These are phyloP conservation scores for Podaxis sp. DNA, from an alignment of 768 basidiomycete genomes.

Conservation along the genomic window DNA sequence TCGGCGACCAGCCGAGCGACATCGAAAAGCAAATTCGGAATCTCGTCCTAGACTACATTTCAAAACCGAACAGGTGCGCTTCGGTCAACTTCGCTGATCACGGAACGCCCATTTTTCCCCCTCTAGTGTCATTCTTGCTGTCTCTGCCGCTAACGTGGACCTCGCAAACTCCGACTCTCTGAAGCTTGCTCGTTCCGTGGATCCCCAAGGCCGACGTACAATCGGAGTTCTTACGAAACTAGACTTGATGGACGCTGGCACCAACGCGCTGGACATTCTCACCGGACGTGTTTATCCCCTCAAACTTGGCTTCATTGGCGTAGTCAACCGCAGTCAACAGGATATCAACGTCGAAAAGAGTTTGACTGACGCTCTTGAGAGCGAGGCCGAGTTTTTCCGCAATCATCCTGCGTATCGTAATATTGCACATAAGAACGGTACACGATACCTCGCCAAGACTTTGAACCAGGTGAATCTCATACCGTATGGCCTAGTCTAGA, in stretches of 20 bases:
- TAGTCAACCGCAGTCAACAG: conserved; percentile 96
- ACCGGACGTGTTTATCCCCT: conserved; percentile 97
- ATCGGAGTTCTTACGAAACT: conserved; percentile 97
- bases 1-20: conserved; percentile 96
- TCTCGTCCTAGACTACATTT: conserved; percentile 93
- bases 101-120: not conserved
- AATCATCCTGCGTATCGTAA: conserved; percentile 91
- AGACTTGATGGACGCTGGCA: conserved; percentile 99
- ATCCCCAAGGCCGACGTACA: conserved; percentile 94
- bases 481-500: not conserved
- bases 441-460: conserved; percentile 88
- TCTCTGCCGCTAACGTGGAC: conserved; percentile 97
- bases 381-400: conserved; percentile 89
- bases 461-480: conserved; percentile 76
- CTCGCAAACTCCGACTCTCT: conserved; percentile 98
- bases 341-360: conserved; percentile 90
- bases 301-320: conserved; percentile 97
- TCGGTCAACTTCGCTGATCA: not conserved
- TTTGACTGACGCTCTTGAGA: conserved; percentile 80
- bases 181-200: conserved; percentile 93
- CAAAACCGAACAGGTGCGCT: conserved; percentile 89
- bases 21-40: conserved; percentile 96
- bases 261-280: conserved; percentile 94
- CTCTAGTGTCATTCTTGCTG: conserved; percentile 88
- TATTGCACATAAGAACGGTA: conserved; percentile 97